A percentile compares a stretch with the other conserved stretches of the same genome.
Conservation (phyloP, 1,139 yeast species). For the Debaryomycetaceae sp. region DNA sequence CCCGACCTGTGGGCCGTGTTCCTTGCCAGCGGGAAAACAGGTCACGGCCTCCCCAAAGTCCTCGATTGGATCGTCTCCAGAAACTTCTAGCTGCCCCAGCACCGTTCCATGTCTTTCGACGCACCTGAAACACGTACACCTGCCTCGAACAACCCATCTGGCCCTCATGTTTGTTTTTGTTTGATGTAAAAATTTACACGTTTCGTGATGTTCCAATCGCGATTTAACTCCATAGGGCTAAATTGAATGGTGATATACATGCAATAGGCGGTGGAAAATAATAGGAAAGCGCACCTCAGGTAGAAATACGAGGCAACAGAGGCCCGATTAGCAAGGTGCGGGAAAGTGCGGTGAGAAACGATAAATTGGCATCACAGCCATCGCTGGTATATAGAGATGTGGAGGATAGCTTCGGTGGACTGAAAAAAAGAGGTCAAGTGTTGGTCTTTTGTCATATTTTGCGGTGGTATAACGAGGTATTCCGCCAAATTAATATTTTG, state of each 20-base stretch:
- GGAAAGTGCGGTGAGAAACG: no score
- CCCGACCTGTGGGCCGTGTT: conserved; percentile 33
- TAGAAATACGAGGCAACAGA: conserved; percentile 31
- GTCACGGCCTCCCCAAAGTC: conserved; percentile 43
- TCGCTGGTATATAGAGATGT: no score
- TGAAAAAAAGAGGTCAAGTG: no score
- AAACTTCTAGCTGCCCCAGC: conserved; percentile 9
- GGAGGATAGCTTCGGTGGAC: no score
- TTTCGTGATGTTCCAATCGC: neutral
- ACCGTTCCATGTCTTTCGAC: neutral
- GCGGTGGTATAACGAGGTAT: no score
- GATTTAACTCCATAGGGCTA: conserved; percentile 1
- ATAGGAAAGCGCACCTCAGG: conserved; percentile 2
- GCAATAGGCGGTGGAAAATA: neutral
- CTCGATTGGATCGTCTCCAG: conserved; percentile 47
- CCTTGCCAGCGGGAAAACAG: conserved; percentile 58
- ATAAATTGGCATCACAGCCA: no score
- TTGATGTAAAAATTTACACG: conserved; percentile 1
- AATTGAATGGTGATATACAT: neutral
- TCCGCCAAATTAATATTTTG: no score
- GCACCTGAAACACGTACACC: neutral
- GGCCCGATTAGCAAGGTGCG: no score
- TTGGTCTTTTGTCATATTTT: no score
- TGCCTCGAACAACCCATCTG: neutral
- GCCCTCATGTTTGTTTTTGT: neutral